Evolutionary conservation across 2,329 filamentous ascomycete species (phyloP).

Genomic region (Dryadomyces sulphureus): DNA sequence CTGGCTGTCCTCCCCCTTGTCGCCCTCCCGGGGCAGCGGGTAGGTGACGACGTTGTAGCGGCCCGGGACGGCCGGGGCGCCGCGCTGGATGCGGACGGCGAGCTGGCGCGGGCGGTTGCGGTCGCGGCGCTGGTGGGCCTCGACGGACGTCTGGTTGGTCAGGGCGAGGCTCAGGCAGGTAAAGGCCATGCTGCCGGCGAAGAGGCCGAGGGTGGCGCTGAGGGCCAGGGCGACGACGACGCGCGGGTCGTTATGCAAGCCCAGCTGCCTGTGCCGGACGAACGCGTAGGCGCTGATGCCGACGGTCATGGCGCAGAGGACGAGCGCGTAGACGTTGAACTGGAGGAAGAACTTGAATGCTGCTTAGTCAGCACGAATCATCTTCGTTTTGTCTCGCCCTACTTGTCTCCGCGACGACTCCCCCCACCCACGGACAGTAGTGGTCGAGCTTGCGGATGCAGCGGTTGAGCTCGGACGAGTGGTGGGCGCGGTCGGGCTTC

Average conservation of each 20-base stretch:
- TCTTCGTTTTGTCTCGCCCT: conserved; percentile 14
- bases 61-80: conserved; percentile 31
- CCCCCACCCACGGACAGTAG: conserved; percentile 94
- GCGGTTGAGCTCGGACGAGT: conserved; percentile 66
- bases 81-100: conserved; percentile 53
- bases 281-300: conserved; percentile 40
- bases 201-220: conserved; percentile 62
- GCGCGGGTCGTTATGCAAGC: conserved; percentile 23
- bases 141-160: conserved; percentile 71
- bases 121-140: conserved; percentile 48
- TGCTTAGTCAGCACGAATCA: conserved; percentile 14
- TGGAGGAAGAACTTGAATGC: conserved; percentile 88
- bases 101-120: conserved; percentile 54
- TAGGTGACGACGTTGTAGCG: conserved; percentile 24
- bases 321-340: conserved; percentile 58
- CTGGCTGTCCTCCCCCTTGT: not conserved
- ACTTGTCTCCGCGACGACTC: conserved; percentile 73
- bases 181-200: conserved; percentile 60
- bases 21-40: conserved; percentile 9
- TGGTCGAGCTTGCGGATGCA: conserved; percentile 91
- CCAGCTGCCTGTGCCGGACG: conserved; percentile 22
- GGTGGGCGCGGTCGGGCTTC: conserved; percentile 79
- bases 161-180: conserved; percentile 57
- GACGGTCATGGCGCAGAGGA: conserved; percentile 52
- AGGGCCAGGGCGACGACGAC: conserved; percentile 54